Percentiles rank a stretch among this genome's conserved stretches.
Evolutionary conservation across 169 alveolate genomes (phyloP).

Genomic region (Plasmodium fragile): DNA sequence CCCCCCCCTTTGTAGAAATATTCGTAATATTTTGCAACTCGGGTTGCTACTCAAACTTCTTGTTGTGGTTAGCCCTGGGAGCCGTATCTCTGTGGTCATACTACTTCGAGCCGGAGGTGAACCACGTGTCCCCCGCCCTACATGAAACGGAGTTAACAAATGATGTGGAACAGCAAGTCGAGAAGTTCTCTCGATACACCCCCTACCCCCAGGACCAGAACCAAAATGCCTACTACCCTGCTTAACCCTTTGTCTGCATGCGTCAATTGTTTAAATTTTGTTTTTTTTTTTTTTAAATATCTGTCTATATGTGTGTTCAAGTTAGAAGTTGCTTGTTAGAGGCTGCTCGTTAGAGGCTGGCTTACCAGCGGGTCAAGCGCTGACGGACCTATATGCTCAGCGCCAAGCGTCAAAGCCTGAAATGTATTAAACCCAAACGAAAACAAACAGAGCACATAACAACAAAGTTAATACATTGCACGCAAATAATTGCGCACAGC

Average conservation of each 20-base stretch:
- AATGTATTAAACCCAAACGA: conserved; percentile 11
- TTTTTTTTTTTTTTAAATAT: conserved; percentile 33
- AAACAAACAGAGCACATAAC: background rate
- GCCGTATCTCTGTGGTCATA: conserved; percentile 93
- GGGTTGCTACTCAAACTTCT: conserved; percentile 81
- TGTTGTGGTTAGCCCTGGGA: conserved; percentile 88
- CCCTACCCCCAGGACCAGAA: conserved; percentile 78
- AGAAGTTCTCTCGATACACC: conserved; percentile 90
- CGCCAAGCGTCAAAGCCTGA: background rate
- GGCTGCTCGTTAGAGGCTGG: background rate
- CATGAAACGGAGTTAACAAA: conserved; percentile 94
- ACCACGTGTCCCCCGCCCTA: conserved; percentile 93
- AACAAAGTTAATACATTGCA: background rate
- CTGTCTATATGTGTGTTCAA: background rate
- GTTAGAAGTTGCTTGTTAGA: background rate
- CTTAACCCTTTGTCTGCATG: conserved; percentile 35
- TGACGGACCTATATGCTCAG: background rate
- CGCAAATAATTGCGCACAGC: background rate
- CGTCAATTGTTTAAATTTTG: conserved; percentile 68
- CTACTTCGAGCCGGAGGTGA: conserved; percentile 93
- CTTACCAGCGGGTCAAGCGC: background rate
- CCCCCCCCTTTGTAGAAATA: conserved; percentile 79
- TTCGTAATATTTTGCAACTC: conserved; percentile 83
- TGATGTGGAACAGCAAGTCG: conserved; percentile 95
- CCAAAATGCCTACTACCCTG: conserved; percentile 76